These are phyloP conservation scores for Oryza punctata DNA, from an alignment of 176 grass and related monocot genomes.

Conservation along the genomic window DNA sequence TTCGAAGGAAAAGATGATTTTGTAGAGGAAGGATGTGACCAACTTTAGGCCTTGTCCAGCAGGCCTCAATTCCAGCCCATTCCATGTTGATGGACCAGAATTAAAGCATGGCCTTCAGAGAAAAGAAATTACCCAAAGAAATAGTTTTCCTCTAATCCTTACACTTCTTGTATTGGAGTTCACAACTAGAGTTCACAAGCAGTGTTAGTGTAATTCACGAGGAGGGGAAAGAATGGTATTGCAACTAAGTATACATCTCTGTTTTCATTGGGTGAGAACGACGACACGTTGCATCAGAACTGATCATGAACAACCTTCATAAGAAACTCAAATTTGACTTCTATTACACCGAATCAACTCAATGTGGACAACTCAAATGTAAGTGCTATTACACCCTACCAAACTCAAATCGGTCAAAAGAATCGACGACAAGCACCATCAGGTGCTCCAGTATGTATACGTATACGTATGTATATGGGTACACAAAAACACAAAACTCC, in stretches of 20 bases:
- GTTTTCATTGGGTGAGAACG: neutral
- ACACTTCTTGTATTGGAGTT: too few relatives aligned
- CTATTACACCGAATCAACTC: too few relatives aligned
- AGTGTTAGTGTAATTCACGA: too few relatives aligned
- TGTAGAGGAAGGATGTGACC: too few relatives aligned
- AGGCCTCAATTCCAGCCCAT: neutral
- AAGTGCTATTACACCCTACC: neutral
- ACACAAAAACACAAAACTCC: neutral
- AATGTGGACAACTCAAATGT: neutral
- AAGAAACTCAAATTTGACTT: too few relatives aligned
- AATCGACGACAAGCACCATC: slow-evolving; percentile 34
- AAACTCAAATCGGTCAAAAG: slow-evolving; percentile 29
- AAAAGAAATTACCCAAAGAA: too few relatives aligned
- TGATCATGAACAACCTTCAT: too few relatives aligned
- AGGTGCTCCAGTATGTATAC: slow-evolving; percentile 3
- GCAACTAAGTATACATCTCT: neutral
- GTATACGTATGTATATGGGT: neutral
- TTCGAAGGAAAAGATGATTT: too few relatives aligned
- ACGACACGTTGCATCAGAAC: neutral
- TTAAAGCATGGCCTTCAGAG: neutral
- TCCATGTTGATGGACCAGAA: neutral
- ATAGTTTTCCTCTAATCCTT: neutral
- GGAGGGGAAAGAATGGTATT: neutral
- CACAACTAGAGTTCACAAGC: too few relatives aligned
- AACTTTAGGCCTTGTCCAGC: neutral